phyloP scores from a whole-genome alignment of 1,284 basidiomycete genomes.

The Grifola frondosa region DNA sequence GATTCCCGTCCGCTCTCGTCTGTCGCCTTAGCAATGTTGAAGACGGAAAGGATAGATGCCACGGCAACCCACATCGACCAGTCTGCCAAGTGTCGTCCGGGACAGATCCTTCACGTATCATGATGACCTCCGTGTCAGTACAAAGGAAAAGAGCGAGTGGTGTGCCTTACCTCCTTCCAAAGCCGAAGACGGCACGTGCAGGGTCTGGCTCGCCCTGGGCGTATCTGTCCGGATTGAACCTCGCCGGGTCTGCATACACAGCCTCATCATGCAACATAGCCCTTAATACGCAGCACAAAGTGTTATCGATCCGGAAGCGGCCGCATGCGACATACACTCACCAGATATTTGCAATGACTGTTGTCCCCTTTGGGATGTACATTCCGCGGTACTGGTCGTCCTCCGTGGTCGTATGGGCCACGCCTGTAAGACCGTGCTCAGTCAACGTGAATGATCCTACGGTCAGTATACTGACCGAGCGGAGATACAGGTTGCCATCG shows the following conservation, averaged over 20 bases:
- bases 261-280: constrained; percentile 24
- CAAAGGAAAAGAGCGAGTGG: background rate
- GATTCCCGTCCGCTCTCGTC: constrained; percentile 16
- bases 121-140: background rate
- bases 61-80: constrained; percentile 20
- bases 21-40: constrained; percentile 17
- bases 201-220: constrained; percentile 6
- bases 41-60: constrained; percentile 18
- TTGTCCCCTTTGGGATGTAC: constrained; percentile 14
- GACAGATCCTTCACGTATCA: constrained; percentile 22
- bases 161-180: constrained; percentile 5
- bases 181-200: constrained; percentile 8
- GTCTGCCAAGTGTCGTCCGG: constrained; percentile 22
- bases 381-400: constrained; percentile 10
- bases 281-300: constrained; percentile 6
- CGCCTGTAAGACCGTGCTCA: constrained; percentile 4
- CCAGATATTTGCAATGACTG: constrained; percentile 16
- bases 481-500: constrained; percentile 35
- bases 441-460: background rate
- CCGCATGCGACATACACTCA: background rate
- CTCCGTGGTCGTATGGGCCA: constrained; percentile 11
- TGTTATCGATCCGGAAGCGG: background rate
- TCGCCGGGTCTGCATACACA: constrained; percentile 19
- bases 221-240: constrained; percentile 23
- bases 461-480: constrained; percentile 14